Conservation (phyloP, 148 eudicot genomes). For the Rhododendron griersonianum region DNA sequence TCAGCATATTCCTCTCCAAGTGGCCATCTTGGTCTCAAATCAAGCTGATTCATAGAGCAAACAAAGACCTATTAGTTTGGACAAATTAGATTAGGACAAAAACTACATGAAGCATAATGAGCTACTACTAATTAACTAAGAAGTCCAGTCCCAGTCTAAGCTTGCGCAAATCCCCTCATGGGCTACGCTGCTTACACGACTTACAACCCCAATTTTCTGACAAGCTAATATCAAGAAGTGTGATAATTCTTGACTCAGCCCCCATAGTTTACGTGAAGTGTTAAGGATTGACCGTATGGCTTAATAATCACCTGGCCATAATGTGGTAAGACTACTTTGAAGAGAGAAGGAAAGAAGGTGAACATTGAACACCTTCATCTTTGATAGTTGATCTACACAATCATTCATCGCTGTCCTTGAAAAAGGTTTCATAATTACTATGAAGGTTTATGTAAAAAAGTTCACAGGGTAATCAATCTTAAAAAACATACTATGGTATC, state of each 20-base stretch:
- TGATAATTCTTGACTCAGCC: background rate
- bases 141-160: background rate
- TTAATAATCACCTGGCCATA: background rate
- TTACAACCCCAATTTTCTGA: background rate
- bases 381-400: background rate
- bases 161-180: background rate
- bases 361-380: background rate
- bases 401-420: background rate
- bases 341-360: background rate
- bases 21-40: conserved; percentile 95
- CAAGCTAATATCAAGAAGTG: background rate
- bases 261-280: background rate
- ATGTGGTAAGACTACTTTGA: background rate
- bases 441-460: background rate
- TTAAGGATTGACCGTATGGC: background rate
- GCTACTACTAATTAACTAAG: background rate
- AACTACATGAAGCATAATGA: background rate
- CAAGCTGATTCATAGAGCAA: conserved; percentile 44
- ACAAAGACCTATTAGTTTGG: background rate
- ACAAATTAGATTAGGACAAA: background rate
- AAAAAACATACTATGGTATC: conserved; percentile 57
- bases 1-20: conserved; percentile 85
- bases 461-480: background rate
- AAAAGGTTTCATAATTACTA: background rate
- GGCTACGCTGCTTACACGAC: background rate